These are phyloP conservation scores for Beauveria asiatica DNA, from an alignment of 2,329 filamentous ascomycete genomes.

Conservation along the genomic window DNA sequence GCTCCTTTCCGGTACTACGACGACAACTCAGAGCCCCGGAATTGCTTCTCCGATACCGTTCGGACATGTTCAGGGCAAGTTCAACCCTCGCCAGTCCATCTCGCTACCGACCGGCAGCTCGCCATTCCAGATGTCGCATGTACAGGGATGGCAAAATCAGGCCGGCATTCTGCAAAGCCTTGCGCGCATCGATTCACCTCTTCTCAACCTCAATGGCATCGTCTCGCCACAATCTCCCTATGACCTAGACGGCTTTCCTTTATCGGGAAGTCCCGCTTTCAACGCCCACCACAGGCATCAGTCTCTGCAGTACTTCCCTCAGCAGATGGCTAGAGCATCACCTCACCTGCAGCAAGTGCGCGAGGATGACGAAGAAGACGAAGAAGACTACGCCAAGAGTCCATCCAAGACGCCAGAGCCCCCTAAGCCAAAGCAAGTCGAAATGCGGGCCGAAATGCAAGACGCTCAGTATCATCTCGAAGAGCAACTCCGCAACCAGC, in stretches of 20 bases:
- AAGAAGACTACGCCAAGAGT: conserved; percentile 30
- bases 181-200: conserved; percentile 56
- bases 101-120: conserved; percentile 56
- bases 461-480: conserved; percentile 80
- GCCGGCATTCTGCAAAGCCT: conserved; percentile 45
- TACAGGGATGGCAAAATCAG: conserved; percentile 50
- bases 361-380: conserved; percentile 61
- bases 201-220: conserved; percentile 44
- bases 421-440: conserved; percentile 45
- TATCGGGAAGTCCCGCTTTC: conserved; percentile 31
- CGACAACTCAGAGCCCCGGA: conserved; percentile 54
- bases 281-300: conserved; percentile 49
- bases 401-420: conserved; percentile 48
- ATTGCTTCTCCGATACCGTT: conserved; percentile 67
- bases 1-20: conserved; percentile 53
- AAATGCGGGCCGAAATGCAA: conserved; percentile 77
- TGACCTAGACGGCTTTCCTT: conserved; percentile 41
- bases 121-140: conserved; percentile 58
- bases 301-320: conserved; percentile 49
- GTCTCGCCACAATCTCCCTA: conserved; percentile 59
- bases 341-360: conserved; percentile 61
- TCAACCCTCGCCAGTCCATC: conserved; percentile 64
- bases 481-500: conserved; percentile 67
- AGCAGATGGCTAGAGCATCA: conserved; percentile 46
- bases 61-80: conserved; percentile 46